Evolutionary conservation across 2,329 filamentous ascomycete genomes (phyloP), one percentile per base, ranked within the genome.

Genomic region (Pseudocercospora ulei): DNA sequence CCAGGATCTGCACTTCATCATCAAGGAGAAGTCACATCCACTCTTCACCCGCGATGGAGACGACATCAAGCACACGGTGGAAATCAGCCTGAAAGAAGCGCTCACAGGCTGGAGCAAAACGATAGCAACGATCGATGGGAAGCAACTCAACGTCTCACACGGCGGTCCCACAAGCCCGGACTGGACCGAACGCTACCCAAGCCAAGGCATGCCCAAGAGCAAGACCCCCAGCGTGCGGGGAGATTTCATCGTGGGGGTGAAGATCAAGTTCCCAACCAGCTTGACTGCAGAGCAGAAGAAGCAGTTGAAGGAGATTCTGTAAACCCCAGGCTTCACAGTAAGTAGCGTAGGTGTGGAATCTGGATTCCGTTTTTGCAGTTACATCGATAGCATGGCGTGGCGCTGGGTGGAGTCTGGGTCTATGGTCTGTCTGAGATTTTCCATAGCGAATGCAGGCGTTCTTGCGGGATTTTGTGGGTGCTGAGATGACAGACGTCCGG

Each of bases 1-100:
- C 43, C 90, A 98, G 62, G 90, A 98, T 63, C 65, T 98, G 36
- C 87, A 95, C 61, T 93, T 98, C 55, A 80, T 98, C 42, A 75
- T 98, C 13, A 81, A 86, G 63, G 88, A 95, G 83, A 94, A 94
- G 79, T 70, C 78, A 22, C 86, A 98, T 55, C 74, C 83, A 1
- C 71, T 85, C 27, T 93, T 84, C 66, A 80, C 73, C 43, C 84
- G 90, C 45, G 82, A 92, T 41, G 86, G 85, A 51, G 88, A 96
- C 63, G 82, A 96, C 55, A 69, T 98, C 29, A 69, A 82, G 43
- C 76, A 82, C 56, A 81, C 71, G 1, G 70, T 96, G 51, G 81
- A 87, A 5, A 71, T 98, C 36, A 77, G 80, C 17, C 76, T 98
- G 30, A 96, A 95, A 63, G 90, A 98, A 64, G 85, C 90, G 1